Evolutionary conservation across 169 alveolate species (phyloP).

Genomic region (Hepatocystis sp.): DNA sequence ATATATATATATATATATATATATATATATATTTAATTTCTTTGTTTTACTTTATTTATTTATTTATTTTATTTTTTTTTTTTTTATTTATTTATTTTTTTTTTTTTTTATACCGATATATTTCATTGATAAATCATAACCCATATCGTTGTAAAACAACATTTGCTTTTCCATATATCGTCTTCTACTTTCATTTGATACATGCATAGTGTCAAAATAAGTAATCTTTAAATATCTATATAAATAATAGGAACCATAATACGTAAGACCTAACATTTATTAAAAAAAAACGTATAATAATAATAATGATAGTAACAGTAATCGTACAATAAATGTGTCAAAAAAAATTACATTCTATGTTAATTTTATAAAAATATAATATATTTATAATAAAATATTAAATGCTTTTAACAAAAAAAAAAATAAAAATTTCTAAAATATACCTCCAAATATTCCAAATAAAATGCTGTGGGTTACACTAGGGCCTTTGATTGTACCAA

Average conservation of each 20-base stretch:
- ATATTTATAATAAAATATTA: too few relatives aligned
- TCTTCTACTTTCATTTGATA: slow-evolving; percentile 71
- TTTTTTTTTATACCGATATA: slow-evolving; percentile 48
- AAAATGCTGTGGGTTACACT: slow-evolving; percentile 69
- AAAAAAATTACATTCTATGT: neutral
- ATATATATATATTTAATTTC: too few relatives aligned
- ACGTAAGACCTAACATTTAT: slow-evolving; percentile 15
- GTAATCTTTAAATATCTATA: slow-evolving; percentile 46
- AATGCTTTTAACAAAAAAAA: too few relatives aligned
- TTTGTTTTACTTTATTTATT: too few relatives aligned
- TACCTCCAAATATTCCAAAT: slow-evolving; percentile 75
- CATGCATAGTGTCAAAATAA: slow-evolving; percentile 57
- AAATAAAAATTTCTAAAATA: neutral
- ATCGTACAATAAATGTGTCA: too few relatives aligned
- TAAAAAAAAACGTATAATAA: too few relatives aligned
- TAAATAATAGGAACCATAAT: slow-evolving; percentile 55
- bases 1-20: too few relatives aligned
- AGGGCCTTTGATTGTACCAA: slow-evolving; percentile 46
- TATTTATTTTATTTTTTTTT: slow-evolving; percentile 1
- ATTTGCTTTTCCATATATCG: slow-evolving; percentile 74
- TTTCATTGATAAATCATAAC: slow-evolving; percentile 65
- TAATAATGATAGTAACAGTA: too few relatives aligned
- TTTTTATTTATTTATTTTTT: neutral
- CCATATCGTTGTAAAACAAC: slow-evolving; percentile 64
- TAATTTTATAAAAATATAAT: neutral